These are phyloP conservation scores for Corylus heterophylla DNA, from an alignment of 306 rosid genomes.

Conservation along the genomic window DNA sequence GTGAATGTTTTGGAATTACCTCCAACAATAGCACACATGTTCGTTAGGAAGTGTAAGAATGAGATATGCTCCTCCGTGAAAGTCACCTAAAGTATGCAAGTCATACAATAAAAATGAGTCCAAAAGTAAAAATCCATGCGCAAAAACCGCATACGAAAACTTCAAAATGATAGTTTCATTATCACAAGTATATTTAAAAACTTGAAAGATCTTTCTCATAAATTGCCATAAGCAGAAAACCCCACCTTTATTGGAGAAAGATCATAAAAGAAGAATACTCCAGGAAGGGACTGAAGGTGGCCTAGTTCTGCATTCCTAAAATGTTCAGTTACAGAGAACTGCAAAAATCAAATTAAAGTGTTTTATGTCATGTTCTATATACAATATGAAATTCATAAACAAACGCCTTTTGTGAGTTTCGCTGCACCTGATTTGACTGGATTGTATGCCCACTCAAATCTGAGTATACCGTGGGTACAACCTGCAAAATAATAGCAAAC, in stretches of 20 bases:
- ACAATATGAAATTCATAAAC: slow-evolving; percentile 8
- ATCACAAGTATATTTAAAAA: neutral
- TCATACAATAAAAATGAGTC: slow-evolving; percentile 3
- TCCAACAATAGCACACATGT: slow-evolving; percentile 96
- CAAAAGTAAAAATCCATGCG: neutral
- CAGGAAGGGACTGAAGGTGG: slow-evolving; percentile 85
- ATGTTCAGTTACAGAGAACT: slow-evolving; percentile 99
- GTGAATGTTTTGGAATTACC: slow-evolving; percentile 51
- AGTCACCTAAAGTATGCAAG: slow-evolving; percentile 66
- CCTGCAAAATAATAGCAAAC: slow-evolving; percentile 46
- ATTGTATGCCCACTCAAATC: slow-evolving; percentile 79
- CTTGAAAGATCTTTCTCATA: slow-evolving; percentile 2
- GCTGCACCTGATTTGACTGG: slow-evolving; percentile 88
- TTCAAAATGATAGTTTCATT: neutral
- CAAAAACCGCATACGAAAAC: neutral
- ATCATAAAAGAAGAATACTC: slow-evolving; percentile 94
- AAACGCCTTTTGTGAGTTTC: slow-evolving; percentile 9
- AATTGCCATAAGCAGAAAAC: slow-evolving; percentile 17
- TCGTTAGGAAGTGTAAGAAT: slow-evolving; percentile 94
- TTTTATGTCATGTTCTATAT: slow-evolving; percentile 9
- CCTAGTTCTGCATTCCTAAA: slow-evolving; percentile 69
- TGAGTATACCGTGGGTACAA: slow-evolving; percentile 92
- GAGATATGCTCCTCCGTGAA: slow-evolving; percentile 79
- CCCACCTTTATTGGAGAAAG: slow-evolving; percentile 96
- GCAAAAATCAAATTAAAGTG: slow-evolving; percentile 41